Percentiles rank a stretch among this genome's conserved stretches.
phyloP scores from a whole-genome alignment of 768 basidiomycete species.

The Auricularia cornea region DNA sequence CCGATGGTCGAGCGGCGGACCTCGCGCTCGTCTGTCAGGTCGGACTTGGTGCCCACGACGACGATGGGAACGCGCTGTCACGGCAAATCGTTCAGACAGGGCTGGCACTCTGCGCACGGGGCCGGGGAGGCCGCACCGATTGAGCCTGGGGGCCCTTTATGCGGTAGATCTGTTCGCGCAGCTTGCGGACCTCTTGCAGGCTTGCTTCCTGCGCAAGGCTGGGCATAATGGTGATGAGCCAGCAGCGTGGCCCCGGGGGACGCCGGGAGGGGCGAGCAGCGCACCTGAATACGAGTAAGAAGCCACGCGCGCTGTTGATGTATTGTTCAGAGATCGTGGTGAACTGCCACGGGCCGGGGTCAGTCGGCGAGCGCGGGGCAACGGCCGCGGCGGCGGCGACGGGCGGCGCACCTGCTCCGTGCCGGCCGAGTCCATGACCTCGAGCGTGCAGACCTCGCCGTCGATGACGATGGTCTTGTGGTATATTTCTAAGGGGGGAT shows the following conservation, averaged over 20 bases:
- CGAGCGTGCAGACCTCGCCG: constrained; percentile 37
- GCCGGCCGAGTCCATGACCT: constrained; percentile 72
- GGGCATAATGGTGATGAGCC: neutral
- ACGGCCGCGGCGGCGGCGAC: neutral
- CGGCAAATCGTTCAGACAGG: neutral
- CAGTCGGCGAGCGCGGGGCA: neutral
- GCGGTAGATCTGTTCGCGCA: constrained; percentile 74
- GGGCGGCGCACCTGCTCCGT: neutral
- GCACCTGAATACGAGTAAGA: constrained; percentile 40
- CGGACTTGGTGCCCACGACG: constrained; percentile 79
- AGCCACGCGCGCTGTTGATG: constrained; percentile 35
- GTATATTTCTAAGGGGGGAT: neutral
- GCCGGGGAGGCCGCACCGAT: constrained; percentile 1
- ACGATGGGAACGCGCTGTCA: constrained; percentile 64
- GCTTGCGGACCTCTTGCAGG: constrained; percentile 67
- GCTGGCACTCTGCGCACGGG: neutral
- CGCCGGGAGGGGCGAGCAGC: constrained; percentile 1
- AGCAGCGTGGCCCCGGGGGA: neutral
- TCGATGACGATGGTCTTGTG: neutral
- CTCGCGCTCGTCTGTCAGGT: constrained; percentile 73
- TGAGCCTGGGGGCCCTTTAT: constrained; percentile 45
- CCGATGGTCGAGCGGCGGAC: constrained; percentile 59
- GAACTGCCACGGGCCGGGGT: constrained; percentile 40
- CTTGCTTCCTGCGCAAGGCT: constrained; percentile 79
- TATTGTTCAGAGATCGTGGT: constrained; percentile 72